phyloP scores from a whole-genome alignment of 192 early-diverging fungal genomes.

The Pilaira anomala region DNA sequence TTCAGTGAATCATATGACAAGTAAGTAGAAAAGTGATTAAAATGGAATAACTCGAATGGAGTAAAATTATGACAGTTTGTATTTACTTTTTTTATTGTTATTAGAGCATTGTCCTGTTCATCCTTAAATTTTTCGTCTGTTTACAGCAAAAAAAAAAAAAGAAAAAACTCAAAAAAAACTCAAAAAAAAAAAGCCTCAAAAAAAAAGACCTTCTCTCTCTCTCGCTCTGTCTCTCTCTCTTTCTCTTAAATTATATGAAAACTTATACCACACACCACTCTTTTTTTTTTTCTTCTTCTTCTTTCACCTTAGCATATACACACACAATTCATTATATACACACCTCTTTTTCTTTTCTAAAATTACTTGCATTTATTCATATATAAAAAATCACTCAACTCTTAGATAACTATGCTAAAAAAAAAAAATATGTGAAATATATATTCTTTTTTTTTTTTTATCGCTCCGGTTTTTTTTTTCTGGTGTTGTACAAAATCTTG shows the following conservation, averaged over 20 bases:
- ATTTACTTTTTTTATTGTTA: neutral
- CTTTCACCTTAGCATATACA: too few species aligned
- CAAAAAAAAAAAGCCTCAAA: neutral
- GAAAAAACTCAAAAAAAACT: neutral
- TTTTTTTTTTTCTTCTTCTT: neutral
- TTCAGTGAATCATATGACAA: conserved; percentile 1
- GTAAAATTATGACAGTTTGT: neutral
- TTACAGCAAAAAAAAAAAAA: too few species aligned
- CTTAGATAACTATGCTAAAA: too few species aligned
- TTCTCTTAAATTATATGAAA: neutral
- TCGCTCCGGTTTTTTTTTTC: too few species aligned
- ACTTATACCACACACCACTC: conserved; percentile 10
- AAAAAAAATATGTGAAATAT: too few species aligned
- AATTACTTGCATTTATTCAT: conserved; percentile 18
- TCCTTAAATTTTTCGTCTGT: too few species aligned
- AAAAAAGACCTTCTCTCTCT: neutral
- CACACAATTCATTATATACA: too few species aligned
- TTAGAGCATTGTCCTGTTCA: conserved; percentile 17
- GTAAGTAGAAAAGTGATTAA: neutral
- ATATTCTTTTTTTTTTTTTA: too few species aligned
- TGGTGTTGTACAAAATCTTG: too few species aligned
- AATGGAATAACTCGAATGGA: too few species aligned
- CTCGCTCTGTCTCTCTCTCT: neutral
- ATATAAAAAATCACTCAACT: too few species aligned
- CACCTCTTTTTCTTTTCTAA: neutral